Conservation (phyloP, 495 filamentous ascomycete genomes). For the Cudoniella acicularis region DNA sequence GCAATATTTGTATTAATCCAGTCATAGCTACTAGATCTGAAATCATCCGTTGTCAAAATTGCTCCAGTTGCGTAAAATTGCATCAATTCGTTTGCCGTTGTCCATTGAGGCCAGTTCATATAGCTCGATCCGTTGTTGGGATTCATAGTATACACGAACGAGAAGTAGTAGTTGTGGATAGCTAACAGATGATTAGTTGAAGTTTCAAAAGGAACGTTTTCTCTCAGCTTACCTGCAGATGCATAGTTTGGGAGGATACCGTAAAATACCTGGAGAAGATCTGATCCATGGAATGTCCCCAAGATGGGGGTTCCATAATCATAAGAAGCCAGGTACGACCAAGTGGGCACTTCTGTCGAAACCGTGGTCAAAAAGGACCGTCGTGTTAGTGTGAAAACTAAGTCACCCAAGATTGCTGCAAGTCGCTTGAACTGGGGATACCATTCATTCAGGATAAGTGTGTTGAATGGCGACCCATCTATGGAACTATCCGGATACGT, state of each 20-base stretch:
- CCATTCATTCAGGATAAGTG: constrained; percentile 56
- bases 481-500: constrained; percentile 39
- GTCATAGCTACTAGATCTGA: constrained; percentile 44
- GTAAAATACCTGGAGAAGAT: constrained; percentile 31
- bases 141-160: constrained; percentile 60
- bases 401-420: constrained; percentile 69
- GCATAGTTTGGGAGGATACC: constrained; percentile 35
- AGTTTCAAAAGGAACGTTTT: background rate
- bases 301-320: constrained; percentile 63
- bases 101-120: constrained; percentile 60
- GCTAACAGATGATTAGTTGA: constrained; percentile 26
- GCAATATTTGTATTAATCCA: constrained; percentile 43
- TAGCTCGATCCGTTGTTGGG: constrained; percentile 49
- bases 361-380: constrained; percentile 44
- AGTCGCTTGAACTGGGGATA: constrained; percentile 76
- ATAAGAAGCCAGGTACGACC: constrained; percentile 71
- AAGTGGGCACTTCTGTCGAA: constrained; percentile 57
- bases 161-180: constrained; percentile 61
- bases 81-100: constrained; percentile 46
- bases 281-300: constrained; percentile 69
- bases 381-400: constrained; percentile 24
- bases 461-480: constrained; percentile 59
- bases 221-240: constrained; percentile 23
- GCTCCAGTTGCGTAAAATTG: constrained; percentile 46
- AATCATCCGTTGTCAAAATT: constrained; percentile 52